These are phyloP conservation scores for Pholiota molesta DNA, from an alignment of 768 basidiomycete genomes.

Conservation along the genomic window DNA sequence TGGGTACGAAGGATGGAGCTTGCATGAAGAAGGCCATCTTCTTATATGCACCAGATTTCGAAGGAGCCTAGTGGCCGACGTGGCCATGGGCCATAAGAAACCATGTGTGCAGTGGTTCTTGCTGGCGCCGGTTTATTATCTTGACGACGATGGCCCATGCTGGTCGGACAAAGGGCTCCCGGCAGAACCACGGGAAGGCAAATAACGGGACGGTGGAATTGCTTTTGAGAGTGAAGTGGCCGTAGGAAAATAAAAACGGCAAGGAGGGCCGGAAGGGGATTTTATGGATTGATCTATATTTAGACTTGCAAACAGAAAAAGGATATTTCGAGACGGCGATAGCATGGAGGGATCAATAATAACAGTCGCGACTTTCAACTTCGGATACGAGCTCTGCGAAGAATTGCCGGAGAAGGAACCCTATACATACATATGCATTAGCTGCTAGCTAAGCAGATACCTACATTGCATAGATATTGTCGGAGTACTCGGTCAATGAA, in stretches of 20 bases:
- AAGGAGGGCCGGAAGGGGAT: not conserved
- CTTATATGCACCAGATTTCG: not conserved
- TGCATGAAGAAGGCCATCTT: not conserved
- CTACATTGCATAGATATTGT: not conserved
- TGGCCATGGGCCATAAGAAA: not conserved
- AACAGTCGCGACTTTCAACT: not conserved
- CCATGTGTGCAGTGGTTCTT: constrained; percentile 5
- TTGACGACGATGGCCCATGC: not conserved
- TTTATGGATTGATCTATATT: not conserved
- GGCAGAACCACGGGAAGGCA: constrained; percentile 3
- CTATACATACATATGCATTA: too few relatives aligned
- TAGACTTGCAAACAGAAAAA: not conserved
- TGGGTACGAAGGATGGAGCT: not conserved
- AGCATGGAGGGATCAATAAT: not conserved
- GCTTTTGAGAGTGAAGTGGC: not conserved
- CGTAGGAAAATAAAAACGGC: not conserved
- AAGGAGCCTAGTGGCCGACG: not conserved
- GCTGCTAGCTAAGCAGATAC: not conserved
- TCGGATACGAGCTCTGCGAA: constrained; percentile 4
- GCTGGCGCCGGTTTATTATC: not conserved
- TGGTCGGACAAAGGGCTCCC: not conserved
- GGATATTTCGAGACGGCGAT: not conserved
- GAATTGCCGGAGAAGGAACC: not conserved
- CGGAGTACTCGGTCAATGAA: not conserved
- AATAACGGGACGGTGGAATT: not conserved